These are phyloP conservation scores for Picocystis salinarum DNA, from an alignment of 139 green algal genomes.

Conservation along the genomic window DNA sequence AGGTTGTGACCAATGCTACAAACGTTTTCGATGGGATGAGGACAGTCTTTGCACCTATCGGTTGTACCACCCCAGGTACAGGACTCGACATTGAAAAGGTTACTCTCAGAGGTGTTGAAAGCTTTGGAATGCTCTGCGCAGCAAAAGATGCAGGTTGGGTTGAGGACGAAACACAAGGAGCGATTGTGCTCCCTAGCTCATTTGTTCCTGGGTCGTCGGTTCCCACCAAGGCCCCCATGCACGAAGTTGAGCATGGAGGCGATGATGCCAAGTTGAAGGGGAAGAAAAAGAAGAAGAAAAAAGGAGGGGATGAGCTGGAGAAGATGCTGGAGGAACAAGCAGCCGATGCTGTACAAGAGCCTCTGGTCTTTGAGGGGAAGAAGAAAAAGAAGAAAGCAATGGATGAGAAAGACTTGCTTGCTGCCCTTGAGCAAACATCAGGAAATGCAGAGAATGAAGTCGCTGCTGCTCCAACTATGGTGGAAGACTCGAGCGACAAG, in stretches of 20 bases:
- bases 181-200: constrained; percentile 27
- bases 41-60: constrained; percentile 42
- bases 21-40: constrained; percentile 42
- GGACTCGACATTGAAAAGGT: constrained; percentile 29
- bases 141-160: constrained; percentile 56
- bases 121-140: constrained; percentile 61
- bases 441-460: no score
- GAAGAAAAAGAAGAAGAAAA: constrained; percentile 20
- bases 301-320: constrained; percentile 10
- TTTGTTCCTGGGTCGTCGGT: neutral
- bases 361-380: constrained; percentile 9
- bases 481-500: no score
- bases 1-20: constrained; percentile 48
- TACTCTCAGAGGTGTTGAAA: constrained; percentile 42
- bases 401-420: constrained; percentile 24
- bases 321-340: constrained; percentile 10
- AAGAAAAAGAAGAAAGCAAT: constrained; percentile 20
- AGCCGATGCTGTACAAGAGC: constrained; percentile 1
- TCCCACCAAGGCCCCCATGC: neutral
- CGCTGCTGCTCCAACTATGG: no score
- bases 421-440: constrained; percentile 27
- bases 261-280: neutral
- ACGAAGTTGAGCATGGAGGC: neutral
- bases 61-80: constrained; percentile 32
- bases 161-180: constrained; percentile 18